Evolutionary conservation across 2,329 filamentous ascomycete species (phyloP), one percentile per base, ranked within the genome.

Genomic region (Fusarium setosum): DNA sequence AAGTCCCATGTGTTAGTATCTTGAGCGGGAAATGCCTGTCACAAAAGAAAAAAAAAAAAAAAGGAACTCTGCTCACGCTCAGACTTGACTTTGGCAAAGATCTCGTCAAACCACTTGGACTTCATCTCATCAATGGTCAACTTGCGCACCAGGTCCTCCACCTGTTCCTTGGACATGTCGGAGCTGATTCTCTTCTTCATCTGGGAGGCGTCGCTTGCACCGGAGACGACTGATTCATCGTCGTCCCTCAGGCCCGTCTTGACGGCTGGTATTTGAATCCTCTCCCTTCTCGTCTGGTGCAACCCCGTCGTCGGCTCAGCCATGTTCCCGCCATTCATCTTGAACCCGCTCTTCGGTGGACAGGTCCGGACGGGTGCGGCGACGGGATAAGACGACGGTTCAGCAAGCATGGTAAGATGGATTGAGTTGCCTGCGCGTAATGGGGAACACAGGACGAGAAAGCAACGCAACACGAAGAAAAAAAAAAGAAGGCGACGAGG

Each of bases 71-170:
- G 59, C 71, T 60, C 24, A 73, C 71, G 65, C 45, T 73, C 71
- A 37, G 71, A 68, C 57, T 70, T 72, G 55, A 72, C 62, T 34
- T 72, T 73, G 35, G 59, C 60, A 59, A 72, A 58, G 38, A 73
- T 71, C 49, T 72, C 69, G 32, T 73, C 68, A 49, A 73, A 65
- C 68, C 67, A 69, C 45, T 56, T 64, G 4, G 59, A 49, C 56
- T 71, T 73, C 65, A 73, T 66, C 62, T 73, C 71, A 40, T 69
- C 71, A 38, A 70, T 65, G 6, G 68, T 72, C 41, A 71, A 29
- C 55, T 62, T 63, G 12, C 50, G 56, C 11, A 73, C 63, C 49
- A 73, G 18, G 23, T 67, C 70, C 20, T 73, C 71, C 31, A 73
- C 61, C 15, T 71, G 59, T 41, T 73, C 59, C 54, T 73, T 73